Percentiles rank a stretch among this genome's conserved stretches.
These are phyloP conservation scores for Borovskyia barvae DNA, from an alignment of 208 protist genomes.

Conservation along the genomic window DNA sequence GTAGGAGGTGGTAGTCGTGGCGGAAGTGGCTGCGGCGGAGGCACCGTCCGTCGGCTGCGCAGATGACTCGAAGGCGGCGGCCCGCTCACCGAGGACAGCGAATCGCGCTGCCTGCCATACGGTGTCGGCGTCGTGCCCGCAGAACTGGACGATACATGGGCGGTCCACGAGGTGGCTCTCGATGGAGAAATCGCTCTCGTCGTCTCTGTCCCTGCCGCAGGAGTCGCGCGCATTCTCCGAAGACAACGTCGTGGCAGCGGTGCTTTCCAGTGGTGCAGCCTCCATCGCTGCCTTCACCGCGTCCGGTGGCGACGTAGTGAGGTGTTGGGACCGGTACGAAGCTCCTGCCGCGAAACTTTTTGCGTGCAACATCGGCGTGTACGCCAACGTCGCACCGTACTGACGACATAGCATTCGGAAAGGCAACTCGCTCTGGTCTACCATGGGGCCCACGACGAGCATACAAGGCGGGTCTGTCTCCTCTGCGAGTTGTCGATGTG, in stretches of 20 bases:
- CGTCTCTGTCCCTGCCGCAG: neutral
- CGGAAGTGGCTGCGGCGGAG: neutral
- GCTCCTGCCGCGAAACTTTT: constrained; percentile 52
- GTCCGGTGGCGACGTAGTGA: constrained; percentile 39
- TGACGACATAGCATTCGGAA: constrained; percentile 87
- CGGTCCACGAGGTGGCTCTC: constrained; percentile 46
- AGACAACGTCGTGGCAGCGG: neutral
- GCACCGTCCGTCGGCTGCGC: too few species aligned
- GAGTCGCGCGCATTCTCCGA: neutral
- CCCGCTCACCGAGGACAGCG: constrained; percentile 52
- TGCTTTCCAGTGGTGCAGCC: too few species aligned
- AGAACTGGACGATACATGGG: constrained; percentile 90
- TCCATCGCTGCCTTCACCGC: constrained; percentile 22
- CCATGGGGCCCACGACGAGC: constrained; percentile 90
- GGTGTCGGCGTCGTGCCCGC: constrained; percentile 61
- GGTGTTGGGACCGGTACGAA: constrained; percentile 55
- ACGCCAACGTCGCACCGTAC: constrained; percentile 78
- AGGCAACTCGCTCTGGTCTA: constrained; percentile 90
- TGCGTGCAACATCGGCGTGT: constrained; percentile 91
- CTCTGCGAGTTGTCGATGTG: neutral
- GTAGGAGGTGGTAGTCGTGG: neutral
- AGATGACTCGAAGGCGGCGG: neutral
- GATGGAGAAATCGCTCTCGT: neutral
- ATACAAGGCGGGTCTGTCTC: constrained; percentile 17
- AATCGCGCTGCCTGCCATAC: constrained; percentile 58